phyloP scores from a whole-genome alignment of 106 monocot genomes.

The Hemerocallis citrina region DNA sequence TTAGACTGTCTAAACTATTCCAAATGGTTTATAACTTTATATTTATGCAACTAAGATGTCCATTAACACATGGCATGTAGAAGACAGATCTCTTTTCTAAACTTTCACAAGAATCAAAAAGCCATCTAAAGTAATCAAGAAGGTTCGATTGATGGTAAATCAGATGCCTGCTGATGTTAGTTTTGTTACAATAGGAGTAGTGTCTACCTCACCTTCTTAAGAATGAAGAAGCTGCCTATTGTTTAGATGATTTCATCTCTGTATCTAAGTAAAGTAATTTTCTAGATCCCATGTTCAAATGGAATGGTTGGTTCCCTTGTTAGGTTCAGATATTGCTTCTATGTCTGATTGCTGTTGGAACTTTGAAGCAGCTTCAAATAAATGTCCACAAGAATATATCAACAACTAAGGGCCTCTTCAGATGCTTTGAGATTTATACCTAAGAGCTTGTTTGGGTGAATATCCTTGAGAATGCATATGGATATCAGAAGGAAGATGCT shows the following conservation, averaged over 20 bases:
- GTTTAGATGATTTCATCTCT: background rate
- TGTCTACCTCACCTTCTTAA: background rate
- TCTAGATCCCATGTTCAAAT: background rate
- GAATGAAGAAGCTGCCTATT: background rate
- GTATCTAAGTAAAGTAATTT: background rate
- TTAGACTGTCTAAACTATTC: background rate
- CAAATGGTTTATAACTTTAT: background rate
- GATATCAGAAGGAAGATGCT: no score
- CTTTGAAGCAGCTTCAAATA: background rate
- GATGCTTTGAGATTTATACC: no score
- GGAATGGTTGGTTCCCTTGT: background rate
- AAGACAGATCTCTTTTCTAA: no score
- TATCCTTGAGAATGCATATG: no score
- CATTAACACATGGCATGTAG: background rate
- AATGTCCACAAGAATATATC: background rate
- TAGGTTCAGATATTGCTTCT: background rate
- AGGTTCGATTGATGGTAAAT: no score
- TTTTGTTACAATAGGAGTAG: no score
- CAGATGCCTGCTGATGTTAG: no score
- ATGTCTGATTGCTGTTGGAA: background rate
- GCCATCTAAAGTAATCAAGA: background rate
- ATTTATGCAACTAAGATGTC: background rate
- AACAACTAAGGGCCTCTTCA: no score
- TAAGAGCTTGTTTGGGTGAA: no score
- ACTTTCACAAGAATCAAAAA: no score